Base-by-base conservation (phyloP, 2,329 filamentous ascomycete species). In the Periglandula ipomoeae region DNA sequence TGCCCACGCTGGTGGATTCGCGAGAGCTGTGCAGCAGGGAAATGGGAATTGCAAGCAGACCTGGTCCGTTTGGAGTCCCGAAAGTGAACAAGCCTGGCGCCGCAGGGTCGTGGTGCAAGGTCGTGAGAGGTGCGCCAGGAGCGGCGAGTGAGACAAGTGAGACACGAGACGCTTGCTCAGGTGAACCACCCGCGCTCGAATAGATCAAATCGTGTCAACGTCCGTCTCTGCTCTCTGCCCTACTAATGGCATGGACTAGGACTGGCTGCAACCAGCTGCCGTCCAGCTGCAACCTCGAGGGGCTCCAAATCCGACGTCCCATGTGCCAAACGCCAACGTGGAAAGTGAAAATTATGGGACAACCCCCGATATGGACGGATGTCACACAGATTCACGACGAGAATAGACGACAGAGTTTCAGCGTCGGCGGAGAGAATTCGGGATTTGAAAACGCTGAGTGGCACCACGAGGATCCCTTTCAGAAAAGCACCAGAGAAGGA, bases 111-210 rank as follows among this genome's bases (percentile, higher is more conserved):
- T 45, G 30, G 46, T 37, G 27, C 39, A 41, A 43, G 22, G 32
- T 13, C 10, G 35, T 38, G 19, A 20, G 19, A 30, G 9, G 24
- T 15, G 40, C 27, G 30, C 30, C 15, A 20, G 15, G 15, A 42
- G 34, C n/a, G 27, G 34, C 22, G 13, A 13, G 38, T 47, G 46
- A 47, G 26, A 42, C 46, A 27, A 22, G 39, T 43, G 19, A 41
- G 26, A 41, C 26, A 37, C 39, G n/a, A 48, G 39, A 44, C 19
- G 20, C 19, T 24, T 34, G 32, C 17, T 45, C 35, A 27, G 42
- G 23, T 26, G 48, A 41, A 46, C 13, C 42, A 19, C 37, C 26
- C 11, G 24, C 23, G 44, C 32, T 27, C 20, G 30, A 38, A 34
- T 19, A 34, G 17, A 22, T 44, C n/a, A n/a, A n/a, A n/a, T n/a